Percentiles rank a stretch among this genome's conserved stretches.
Conservation (phyloP, 345 rosid species). For the Eutrema japonicum region DNA sequence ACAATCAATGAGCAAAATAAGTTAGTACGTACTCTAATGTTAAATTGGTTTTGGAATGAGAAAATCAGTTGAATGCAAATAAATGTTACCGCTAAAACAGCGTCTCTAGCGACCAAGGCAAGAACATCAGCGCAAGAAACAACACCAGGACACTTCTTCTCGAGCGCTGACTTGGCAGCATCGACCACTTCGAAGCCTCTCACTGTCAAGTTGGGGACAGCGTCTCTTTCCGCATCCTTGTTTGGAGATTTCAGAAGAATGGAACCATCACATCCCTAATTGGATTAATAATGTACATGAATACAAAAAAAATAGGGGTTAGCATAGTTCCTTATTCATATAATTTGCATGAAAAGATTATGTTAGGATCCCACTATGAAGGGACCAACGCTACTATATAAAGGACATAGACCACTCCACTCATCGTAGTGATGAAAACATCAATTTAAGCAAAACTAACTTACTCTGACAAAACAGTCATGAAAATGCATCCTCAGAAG, state of each 20-base stretch:
- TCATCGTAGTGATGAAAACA: not conserved
- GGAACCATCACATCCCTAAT: constrained; percentile 64
- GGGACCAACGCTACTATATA: not conserved
- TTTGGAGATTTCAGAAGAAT: constrained; percentile 50
- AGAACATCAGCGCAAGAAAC: constrained; percentile 77
- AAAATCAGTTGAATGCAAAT: not conserved
- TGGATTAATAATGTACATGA: not conserved
- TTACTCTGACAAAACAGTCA: constrained; percentile 59
- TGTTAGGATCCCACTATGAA: not conserved
- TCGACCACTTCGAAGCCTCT: constrained; percentile 59
- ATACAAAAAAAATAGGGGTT: not conserved
- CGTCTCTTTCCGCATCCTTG: constrained; percentile 54
- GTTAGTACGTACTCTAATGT: not conserved
- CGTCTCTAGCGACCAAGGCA: constrained; percentile 64
- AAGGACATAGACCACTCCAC: not conserved
- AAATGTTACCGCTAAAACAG: constrained; percentile 48
- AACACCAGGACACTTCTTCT: constrained; percentile 48
- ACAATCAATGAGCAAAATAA: not conserved
- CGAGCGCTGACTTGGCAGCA: constrained; percentile 51
- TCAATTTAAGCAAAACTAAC: not conserved
- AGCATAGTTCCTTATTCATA: not conserved
- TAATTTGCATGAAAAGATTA: not conserved
- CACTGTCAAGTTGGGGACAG: constrained; percentile 45
- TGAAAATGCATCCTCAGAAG: constrained; percentile 60
- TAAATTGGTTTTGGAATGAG: not conserved